Conservation (phyloP, 2,329 filamentous ascomycete species). For the Tolypocladium amazonense region DNA sequence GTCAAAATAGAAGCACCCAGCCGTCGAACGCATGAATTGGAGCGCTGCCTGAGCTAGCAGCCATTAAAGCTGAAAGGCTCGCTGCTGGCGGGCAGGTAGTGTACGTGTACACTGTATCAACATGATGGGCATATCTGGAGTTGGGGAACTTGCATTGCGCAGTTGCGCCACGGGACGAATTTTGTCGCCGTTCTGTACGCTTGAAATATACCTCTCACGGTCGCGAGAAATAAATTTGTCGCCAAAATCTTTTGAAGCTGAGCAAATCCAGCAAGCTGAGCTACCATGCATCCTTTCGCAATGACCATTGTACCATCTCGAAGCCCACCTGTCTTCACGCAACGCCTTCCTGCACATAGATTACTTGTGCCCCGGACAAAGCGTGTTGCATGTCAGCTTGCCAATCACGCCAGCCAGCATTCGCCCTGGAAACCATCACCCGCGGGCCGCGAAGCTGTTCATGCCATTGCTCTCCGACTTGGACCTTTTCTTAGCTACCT, state of each 20-base stretch:
- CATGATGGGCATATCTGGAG: conserved; percentile 18
- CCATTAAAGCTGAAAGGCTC: background rate
- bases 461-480: background rate
- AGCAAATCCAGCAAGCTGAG: background rate
- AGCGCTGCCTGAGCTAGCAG: background rate
- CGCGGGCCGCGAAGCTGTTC: too few relatives aligned
- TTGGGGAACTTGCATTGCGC: conserved; percentile 12
- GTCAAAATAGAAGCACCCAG: conserved; percentile 33
- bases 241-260: background rate
- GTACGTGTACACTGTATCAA: conserved; percentile 15
- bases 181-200: conserved; percentile 1
- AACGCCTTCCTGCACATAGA: background rate
- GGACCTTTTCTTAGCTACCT: conserved; percentile 1
- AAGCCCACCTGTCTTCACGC: background rate
- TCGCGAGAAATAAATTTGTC: background rate
- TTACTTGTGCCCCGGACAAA: background rate
- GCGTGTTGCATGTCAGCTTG: background rate
- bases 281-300: background rate
- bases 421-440: background rate
- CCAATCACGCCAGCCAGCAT: background rate
- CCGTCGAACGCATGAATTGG: background rate
- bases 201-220: background rate
- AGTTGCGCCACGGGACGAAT: conserved; percentile 3
- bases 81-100: background rate
- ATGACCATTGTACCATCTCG: too few relatives aligned